phyloP scores from a whole-genome alignment of 192 early-diverging fungal species.

The Thoreauomyces humboldtii region DNA sequence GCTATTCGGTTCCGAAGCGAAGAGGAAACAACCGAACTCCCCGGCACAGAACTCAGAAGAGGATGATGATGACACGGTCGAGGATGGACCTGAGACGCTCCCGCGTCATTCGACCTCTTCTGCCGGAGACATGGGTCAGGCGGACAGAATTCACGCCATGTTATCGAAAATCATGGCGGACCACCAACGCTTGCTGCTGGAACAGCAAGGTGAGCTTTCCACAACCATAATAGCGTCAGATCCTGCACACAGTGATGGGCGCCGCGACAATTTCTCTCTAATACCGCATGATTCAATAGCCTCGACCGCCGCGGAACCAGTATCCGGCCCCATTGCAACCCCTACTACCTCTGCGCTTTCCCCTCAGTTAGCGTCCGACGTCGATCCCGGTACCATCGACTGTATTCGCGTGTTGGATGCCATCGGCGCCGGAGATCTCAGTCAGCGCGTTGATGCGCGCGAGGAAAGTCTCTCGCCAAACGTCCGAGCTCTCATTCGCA shows the following conservation, averaged over 20 bases:
- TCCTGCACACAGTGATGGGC: neutral
- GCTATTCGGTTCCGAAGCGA: too few relatives aligned
- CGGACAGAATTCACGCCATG: neutral
- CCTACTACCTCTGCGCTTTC: too few relatives aligned
- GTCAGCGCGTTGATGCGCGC: slow-evolving; percentile 11
- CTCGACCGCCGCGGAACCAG: neutral
- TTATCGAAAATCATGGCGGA: neutral
- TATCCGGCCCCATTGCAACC: too few relatives aligned
- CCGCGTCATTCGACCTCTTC: too few relatives aligned
- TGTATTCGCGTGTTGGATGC: slow-evolving; percentile 28
- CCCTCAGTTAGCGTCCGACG: too few relatives aligned
- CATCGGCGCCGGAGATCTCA: slow-evolving; percentile 23
- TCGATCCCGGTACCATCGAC: neutral
- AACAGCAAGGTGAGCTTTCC: slow-evolving; percentile 1
- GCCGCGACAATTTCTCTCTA: neutral
- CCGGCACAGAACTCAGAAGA: too few relatives aligned
- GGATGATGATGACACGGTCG: too few relatives aligned
- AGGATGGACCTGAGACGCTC: too few relatives aligned
- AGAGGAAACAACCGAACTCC: too few relatives aligned
- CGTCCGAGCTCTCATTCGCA: neutral
- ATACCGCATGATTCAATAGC: neutral
- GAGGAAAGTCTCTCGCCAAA: neutral
- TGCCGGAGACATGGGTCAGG: neutral
- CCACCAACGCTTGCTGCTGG: neutral
- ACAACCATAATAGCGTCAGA: neutral